Evolutionary conservation across 257 asterid species (phyloP).

Genomic region (Eucommia ulmoides): DNA sequence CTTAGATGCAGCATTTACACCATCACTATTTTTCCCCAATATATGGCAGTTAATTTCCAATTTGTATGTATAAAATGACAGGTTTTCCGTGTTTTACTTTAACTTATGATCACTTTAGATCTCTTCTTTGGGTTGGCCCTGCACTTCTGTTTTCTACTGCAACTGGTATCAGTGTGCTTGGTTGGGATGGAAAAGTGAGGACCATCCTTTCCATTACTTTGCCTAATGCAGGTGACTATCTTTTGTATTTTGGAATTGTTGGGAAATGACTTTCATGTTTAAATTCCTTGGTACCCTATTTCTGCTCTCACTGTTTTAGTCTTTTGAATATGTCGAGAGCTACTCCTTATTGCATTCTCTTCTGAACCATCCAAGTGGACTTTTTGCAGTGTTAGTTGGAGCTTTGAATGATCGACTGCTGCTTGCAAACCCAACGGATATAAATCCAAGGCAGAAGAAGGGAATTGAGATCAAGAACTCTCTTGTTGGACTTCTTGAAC

Average conservation of each 20-base stretch:
- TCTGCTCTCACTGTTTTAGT: background rate
- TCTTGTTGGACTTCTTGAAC: constrained; percentile 96
- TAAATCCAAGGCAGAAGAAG: constrained; percentile 93
- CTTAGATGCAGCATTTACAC: constrained; percentile 35
- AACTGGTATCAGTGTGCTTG: constrained; percentile 79
- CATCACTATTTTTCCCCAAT: no score
- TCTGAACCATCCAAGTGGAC: constrained; percentile 16
- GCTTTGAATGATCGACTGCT: constrained; percentile 91
- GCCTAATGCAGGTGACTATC: constrained; percentile 84
- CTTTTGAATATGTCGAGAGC: constrained; percentile 4
- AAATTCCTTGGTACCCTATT: constrained; percentile 2
- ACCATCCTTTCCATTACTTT: constrained; percentile 74
- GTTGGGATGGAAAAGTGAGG: constrained; percentile 99
- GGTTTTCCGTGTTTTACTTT: no score
- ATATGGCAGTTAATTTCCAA: no score
- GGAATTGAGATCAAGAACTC: constrained; percentile 79
- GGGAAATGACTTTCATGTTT: background rate
- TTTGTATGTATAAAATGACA: no score
- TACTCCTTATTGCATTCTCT: constrained; percentile 11
- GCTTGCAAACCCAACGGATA: constrained; percentile 72
- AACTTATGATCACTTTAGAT: constrained; percentile 74
- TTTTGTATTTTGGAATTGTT: constrained; percentile 9
- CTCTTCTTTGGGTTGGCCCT: constrained; percentile 98
- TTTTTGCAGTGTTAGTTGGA: constrained; percentile 74
- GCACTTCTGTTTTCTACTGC: constrained; percentile 96